Evolutionary conservation across 257 asterid genomes (phyloP), one percentile per base, ranked within the genome.

Genomic region (Gentiana dahurica): DNA sequence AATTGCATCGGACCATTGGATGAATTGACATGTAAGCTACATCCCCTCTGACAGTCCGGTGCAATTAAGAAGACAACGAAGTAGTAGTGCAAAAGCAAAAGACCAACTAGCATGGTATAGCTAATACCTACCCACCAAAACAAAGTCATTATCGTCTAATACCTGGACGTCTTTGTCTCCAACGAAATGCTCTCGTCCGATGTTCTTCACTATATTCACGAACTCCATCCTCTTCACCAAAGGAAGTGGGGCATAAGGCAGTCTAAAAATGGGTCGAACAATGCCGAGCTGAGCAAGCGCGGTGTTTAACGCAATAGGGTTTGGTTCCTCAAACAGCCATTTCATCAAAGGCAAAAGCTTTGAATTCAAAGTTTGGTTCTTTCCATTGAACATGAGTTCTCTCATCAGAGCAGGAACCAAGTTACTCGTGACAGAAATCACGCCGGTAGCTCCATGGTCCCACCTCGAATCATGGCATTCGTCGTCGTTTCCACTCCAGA

Each of bases 251-350:
- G 75, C 88, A 41, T 86, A 86, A 4, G 95, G 95, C 55, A 86
- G 69, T 10, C 93, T 84, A 60, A 85, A 88, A 55, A 88, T 75
- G 1, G 97, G 91, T 79, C 94, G 79, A 64, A 66, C 83, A 35
- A 89, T 91, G 57, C 94, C 94, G 39, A 89, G 97, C 77, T 89
- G 97, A 65, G 97, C 84, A 35, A 89, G 80, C 57, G 94, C 95
- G 0, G 97, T 85, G 71, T 85, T 89, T 43, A 89, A 63, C 35
- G 85, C 85, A 32, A 83, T 83, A 4, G 97, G 97, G 53, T 81
- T 89, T 8, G 95, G 95, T 67, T 85, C 85, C 3, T 62, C 43
- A 56, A 89, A 85, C 12, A 89, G 88, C 97, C 95, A 89, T 8
- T 71, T 54, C 1, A 85, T 66, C 53, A 85, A 61, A 5, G 97